phyloP scores from a whole-genome alignment of 2,329 filamentous ascomycete species.

The Rhinocladiella similis region DNA sequence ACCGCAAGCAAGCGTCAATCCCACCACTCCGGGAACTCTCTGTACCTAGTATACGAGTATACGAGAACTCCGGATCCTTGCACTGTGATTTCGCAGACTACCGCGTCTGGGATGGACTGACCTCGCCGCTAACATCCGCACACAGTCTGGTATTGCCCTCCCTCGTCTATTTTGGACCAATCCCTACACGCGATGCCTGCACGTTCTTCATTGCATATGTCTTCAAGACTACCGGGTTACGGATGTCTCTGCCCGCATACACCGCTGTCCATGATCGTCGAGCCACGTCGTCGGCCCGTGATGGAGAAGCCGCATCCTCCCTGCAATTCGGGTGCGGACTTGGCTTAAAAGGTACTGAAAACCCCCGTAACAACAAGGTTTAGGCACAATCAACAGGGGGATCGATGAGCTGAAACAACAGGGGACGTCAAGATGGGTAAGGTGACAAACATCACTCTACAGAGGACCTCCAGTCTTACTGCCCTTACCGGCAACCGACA shows the following conservation, averaged over 20 bases:
- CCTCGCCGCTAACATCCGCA: conserved; percentile 9
- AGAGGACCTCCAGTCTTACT: background rate
- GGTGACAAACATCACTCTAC: background rate
- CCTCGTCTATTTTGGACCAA: conserved; percentile 10
- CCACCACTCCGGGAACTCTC: background rate
- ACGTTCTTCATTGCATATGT: conserved; percentile 20
- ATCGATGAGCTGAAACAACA: background rate
- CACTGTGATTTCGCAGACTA: background rate
- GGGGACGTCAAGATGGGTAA: background rate
- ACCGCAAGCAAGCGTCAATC: background rate
- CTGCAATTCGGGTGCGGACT: background rate
- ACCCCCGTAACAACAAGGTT: background rate
- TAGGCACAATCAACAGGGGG: background rate
- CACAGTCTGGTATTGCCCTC: conserved; percentile 1
- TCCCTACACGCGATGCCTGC: conserved; percentile 16
- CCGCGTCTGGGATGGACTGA: conserved; percentile 1
- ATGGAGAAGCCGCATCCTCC: conserved; percentile 6
- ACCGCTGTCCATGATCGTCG: conserved; percentile 14
- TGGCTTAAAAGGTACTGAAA: background rate
- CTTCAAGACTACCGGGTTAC: conserved; percentile 11
- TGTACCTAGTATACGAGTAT: too few relatives aligned
- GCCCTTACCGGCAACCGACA: background rate
- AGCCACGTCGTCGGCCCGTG: conserved; percentile 22
- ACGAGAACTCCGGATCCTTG: background rate
- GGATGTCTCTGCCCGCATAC: conserved; percentile 19